A percentile compares a stretch with the other conserved stretches of the same genome.
These are phyloP conservation scores for Trifolium repens DNA, from an alignment of 306 rosid species.

Conservation along the genomic window DNA sequence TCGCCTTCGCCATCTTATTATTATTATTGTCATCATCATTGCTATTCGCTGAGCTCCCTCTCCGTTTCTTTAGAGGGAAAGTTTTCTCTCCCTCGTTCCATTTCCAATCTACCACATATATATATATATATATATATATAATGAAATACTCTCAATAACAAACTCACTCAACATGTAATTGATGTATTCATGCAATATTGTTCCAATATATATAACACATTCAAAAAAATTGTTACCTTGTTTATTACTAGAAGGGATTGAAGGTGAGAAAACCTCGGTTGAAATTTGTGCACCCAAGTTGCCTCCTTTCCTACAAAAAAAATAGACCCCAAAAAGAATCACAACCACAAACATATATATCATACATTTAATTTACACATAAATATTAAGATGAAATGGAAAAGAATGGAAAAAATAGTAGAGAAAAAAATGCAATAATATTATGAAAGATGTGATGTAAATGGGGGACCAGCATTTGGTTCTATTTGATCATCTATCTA, in stretches of 20 bases:
- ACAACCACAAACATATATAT: conserved; percentile 34
- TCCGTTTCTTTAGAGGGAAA: conserved; percentile 70
- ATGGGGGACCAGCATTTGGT: conserved; percentile 66
- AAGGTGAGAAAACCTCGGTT: conserved; percentile 44
- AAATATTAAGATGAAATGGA: conserved; percentile 42
- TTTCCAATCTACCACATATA: conserved; percentile 36
- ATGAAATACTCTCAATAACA: background rate
- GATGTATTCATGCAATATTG: background rate
- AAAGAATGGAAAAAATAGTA: background rate
- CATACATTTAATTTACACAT: background rate
- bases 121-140: background rate
- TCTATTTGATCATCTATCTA: conserved; percentile 32
- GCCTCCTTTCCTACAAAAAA: conserved; percentile 54
- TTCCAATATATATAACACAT: background rate
- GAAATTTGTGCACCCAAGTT: conserved; percentile 46
- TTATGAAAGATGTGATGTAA: conserved; percentile 37
- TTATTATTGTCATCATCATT: conserved; percentile 17
- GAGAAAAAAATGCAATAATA: conserved; percentile 1
- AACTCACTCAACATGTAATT: background rate
- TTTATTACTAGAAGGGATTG: conserved; percentile 50
- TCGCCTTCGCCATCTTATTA: conserved; percentile 26
- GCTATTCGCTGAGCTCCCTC: conserved; percentile 45
- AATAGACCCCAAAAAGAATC: conserved; percentile 37
- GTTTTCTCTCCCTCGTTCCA: conserved; percentile 70
- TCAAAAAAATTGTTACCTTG: conserved; percentile 48